Base-by-base conservation (phyloP, 495 filamentous ascomycete genomes). In the Penicillium maclennaniae region DNA sequence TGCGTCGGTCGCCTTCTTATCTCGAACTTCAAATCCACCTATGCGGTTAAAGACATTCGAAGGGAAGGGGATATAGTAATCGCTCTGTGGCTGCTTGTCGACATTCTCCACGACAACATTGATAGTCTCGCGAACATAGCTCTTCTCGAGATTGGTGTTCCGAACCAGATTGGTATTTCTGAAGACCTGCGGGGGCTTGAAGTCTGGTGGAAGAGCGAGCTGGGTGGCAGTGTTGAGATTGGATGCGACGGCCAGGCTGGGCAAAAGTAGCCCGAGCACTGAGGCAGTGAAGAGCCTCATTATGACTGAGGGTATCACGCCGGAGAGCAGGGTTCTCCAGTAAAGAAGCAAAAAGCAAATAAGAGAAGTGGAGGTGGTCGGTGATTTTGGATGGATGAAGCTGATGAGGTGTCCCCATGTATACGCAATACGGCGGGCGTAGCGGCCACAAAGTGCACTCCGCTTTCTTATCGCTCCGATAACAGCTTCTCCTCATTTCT, bases 91-190 rank as follows among this genome's bases (percentile, higher is more conserved):
- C 45, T 84, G 71, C 36, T 79, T 83, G 62, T 81, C 80, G 58
- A 87, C 74, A 71, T 98, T 98, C 79, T 98, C 90, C 45, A 97
- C 85, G 25, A 95, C 78, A 8, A 96, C 88, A 74, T 97, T 97
- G 79, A 96, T 83, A 12, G 82, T 87, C 67, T 97, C 91, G 60
- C 89, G 87, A 19, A 83, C 83, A 62, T 92, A 97, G 53, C 83
- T 85, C 74, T 96, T 97, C 65, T 97, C 92, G 49, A 97, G 70
- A 62, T 95, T 96, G 60, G 91, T 85, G 49, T 87, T 86, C 53
- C 95, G 88, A 48, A 97, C 84, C 21, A 97, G 68, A 69, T 97
- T 97, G 58, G 80, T 78, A 70, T 97, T 95, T 69, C 90, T 88
- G 73, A 95, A 98, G 41, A 89, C 87, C 65, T 87, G 87, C 14